phyloP scores from a whole-genome alignment of 2,329 filamentous ascomycete genomes.

The Chrysoporthe deuterocubensis region DNA sequence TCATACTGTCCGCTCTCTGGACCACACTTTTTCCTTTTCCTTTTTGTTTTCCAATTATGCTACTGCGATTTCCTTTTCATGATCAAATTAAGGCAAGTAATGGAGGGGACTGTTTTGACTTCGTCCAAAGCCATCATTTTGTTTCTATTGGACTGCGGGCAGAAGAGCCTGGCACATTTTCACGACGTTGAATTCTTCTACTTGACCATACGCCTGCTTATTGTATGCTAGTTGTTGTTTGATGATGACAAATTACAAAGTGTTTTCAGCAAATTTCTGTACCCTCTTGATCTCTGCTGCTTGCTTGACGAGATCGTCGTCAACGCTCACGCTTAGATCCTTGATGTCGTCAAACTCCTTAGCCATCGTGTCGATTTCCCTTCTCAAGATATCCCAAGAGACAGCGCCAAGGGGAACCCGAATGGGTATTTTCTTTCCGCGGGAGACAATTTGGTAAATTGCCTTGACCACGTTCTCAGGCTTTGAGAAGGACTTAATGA shows the following conservation, averaged over 20 bases:
- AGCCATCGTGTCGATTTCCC: slow-evolving; percentile 37
- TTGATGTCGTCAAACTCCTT: slow-evolving; percentile 42
- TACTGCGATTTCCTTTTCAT: background rate
- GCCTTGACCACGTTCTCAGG: slow-evolving; percentile 41
- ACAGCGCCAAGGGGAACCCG: slow-evolving; percentile 47
- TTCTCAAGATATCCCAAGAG: slow-evolving; percentile 40
- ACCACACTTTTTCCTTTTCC: background rate
- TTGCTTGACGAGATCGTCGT: slow-evolving; percentile 21
- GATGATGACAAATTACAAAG: slow-evolving; percentile 8
- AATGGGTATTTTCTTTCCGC: slow-evolving; percentile 43
- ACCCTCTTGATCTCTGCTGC: background rate
- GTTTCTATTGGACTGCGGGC: background rate
- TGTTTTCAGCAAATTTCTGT: slow-evolving; percentile 5
- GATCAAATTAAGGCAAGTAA: background rate
- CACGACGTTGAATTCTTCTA: slow-evolving; percentile 8
- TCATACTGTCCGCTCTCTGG: no score
- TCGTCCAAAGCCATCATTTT: background rate
- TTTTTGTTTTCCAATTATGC: background rate
- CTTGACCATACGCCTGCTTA: slow-evolving; percentile 12
- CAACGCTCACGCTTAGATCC: slow-evolving; percentile 37
- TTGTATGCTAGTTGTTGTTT: background rate
- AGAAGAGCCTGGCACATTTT: background rate
- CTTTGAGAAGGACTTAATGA: slow-evolving; percentile 39
- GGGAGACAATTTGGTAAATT: slow-evolving; percentile 41
- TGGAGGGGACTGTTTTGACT: background rate